phyloP scores from a whole-genome alignment of 495 filamentous ascomycete genomes.

The Letharia columbiana region DNA sequence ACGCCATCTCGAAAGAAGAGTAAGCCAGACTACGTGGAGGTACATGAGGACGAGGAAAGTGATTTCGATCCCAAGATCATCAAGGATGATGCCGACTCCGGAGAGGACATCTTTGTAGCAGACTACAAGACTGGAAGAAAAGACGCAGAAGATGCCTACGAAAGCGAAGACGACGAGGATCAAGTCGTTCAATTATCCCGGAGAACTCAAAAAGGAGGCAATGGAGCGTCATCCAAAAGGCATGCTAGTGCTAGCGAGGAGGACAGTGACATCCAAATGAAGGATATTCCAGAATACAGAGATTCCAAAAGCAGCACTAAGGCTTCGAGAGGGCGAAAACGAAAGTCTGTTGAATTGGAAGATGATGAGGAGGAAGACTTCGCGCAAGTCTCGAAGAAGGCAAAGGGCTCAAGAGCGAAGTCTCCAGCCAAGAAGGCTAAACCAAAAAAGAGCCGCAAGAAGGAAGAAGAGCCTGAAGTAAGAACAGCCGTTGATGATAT shows the following conservation, averaged over 20 bases:
- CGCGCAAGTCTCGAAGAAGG: slow-evolving; percentile 34
- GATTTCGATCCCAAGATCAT: slow-evolving; percentile 37
- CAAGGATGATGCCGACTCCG: slow-evolving; percentile 54
- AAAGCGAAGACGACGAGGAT: slow-evolving; percentile 53
- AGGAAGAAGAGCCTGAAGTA: slow-evolving; percentile 57
- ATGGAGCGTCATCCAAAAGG: slow-evolving; percentile 5
- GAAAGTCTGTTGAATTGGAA: slow-evolving; percentile 43
- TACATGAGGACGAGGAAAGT: slow-evolving; percentile 32
- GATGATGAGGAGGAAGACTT: slow-evolving; percentile 28
- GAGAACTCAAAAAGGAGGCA: slow-evolving; percentile 10
- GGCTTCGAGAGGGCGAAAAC: slow-evolving; percentile 41
- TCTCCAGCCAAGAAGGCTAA: slow-evolving; percentile 33
- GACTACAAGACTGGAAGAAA: slow-evolving; percentile 51
- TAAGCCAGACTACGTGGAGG: slow-evolving; percentile 31
- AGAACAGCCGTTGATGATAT: slow-evolving; percentile 67
- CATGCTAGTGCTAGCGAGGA: slow-evolving; percentile 30
- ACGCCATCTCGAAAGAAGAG: slow-evolving; percentile 30
- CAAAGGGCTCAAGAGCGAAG: slow-evolving; percentile 31
- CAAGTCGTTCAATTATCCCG: slow-evolving; percentile 25
- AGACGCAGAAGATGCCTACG: slow-evolving; percentile 56
- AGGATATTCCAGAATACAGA: slow-evolving; percentile 26
- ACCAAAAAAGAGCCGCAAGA: slow-evolving; percentile 37
- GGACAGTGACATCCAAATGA: slow-evolving; percentile 35
- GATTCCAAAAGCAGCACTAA: slow-evolving; percentile 29
- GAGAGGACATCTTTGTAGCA: slow-evolving; percentile 64